These are phyloP conservation scores for Pichia sp. DNA, from an alignment of 1,139 yeast genomes.

Conservation along the genomic window DNA sequence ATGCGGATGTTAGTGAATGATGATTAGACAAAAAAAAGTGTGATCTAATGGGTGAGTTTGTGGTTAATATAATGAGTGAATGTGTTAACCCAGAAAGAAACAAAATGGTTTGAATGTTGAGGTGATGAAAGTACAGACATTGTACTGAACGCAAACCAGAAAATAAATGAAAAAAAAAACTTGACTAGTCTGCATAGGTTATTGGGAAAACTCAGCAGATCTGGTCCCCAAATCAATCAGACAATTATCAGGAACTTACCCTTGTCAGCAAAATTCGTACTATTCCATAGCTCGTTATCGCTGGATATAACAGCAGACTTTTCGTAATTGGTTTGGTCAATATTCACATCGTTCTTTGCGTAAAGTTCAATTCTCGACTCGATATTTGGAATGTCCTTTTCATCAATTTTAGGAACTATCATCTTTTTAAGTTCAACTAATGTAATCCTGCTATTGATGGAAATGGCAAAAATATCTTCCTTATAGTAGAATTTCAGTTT, in stretches of 20 bases:
- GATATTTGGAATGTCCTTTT: slow-evolving; percentile 18
- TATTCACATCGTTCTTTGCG: slow-evolving; percentile 21
- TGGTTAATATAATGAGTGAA: too few relatives aligned
- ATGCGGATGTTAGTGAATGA: too few relatives aligned
- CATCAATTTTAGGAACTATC: slow-evolving; percentile 56
- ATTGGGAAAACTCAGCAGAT: too few relatives aligned
- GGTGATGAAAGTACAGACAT: too few relatives aligned
- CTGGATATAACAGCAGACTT: slow-evolving; percentile 13
- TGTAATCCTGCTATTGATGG: slow-evolving; percentile 56
- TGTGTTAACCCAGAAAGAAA: too few relatives aligned
- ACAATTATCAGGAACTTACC: slow-evolving; percentile 25
- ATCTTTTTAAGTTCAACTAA: slow-evolving; percentile 55
- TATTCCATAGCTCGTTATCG: slow-evolving; percentile 21
- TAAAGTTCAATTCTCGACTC: slow-evolving; percentile 17
- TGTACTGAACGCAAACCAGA: too few relatives aligned
- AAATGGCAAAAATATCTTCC: slow-evolving; percentile 85
- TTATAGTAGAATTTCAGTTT: slow-evolving; percentile 81
- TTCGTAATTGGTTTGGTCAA: slow-evolving; percentile 16
- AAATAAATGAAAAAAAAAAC: too few relatives aligned
- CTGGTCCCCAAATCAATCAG: background rate
- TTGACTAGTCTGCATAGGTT: too few relatives aligned
- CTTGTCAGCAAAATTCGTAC: slow-evolving; percentile 22
- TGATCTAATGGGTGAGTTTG: too few relatives aligned
- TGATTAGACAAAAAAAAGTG: too few relatives aligned
- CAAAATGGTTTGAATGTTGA: too few relatives aligned